Evolutionary conservation across 2,329 filamentous ascomycete genomes (phyloP).

Genomic region (Colletotrichum tamarilloi): DNA sequence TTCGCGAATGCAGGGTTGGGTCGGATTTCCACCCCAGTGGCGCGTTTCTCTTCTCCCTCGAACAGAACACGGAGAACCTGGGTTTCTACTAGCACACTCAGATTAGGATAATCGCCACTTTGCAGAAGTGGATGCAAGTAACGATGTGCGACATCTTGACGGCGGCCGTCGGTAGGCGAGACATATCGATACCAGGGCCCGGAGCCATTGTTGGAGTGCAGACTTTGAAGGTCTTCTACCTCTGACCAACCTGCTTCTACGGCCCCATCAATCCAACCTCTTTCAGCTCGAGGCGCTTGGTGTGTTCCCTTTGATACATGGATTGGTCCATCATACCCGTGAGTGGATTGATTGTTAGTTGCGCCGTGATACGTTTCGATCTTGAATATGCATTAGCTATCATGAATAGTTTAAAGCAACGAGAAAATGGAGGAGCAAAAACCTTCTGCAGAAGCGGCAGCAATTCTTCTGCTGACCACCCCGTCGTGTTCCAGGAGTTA

Average conservation of each 20-base stretch:
- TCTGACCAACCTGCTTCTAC: slow-evolving; percentile 57
- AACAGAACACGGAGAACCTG: slow-evolving; percentile 48
- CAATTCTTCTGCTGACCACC: slow-evolving; percentile 47
- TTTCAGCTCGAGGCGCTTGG: slow-evolving; percentile 48
- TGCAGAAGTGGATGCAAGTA: slow-evolving; percentile 44
- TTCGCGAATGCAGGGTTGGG: slow-evolving; percentile 50
- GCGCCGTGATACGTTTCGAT: slow-evolving; percentile 60
- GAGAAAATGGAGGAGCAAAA: background rate
- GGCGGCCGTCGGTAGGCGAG: slow-evolving; percentile 52
- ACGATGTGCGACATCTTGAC: slow-evolving; percentile 46
- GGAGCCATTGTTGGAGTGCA: slow-evolving; percentile 48
- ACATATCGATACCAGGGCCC: slow-evolving; percentile 35
- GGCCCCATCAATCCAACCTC: slow-evolving; percentile 58
- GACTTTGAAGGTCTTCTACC: slow-evolving; percentile 58
- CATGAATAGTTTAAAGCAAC: accelerated
- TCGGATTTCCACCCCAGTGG: slow-evolving; percentile 59
- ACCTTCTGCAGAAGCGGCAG: slow-evolving; percentile 47
- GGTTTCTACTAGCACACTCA: slow-evolving; percentile 44
- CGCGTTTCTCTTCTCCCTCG: slow-evolving; percentile 55
- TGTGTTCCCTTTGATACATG: slow-evolving; percentile 60
- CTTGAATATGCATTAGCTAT: slow-evolving; percentile 38
- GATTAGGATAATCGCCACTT: slow-evolving; percentile 41
- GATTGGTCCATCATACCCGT: slow-evolving; percentile 61
- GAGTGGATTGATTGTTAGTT: slow-evolving; percentile 48
- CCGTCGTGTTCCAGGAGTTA: slow-evolving; percentile 47